These are phyloP conservation scores for Aspergillus aculeatus DNA, from an alignment of 2,329 filamentous ascomycete species.

Conservation along the genomic window DNA sequence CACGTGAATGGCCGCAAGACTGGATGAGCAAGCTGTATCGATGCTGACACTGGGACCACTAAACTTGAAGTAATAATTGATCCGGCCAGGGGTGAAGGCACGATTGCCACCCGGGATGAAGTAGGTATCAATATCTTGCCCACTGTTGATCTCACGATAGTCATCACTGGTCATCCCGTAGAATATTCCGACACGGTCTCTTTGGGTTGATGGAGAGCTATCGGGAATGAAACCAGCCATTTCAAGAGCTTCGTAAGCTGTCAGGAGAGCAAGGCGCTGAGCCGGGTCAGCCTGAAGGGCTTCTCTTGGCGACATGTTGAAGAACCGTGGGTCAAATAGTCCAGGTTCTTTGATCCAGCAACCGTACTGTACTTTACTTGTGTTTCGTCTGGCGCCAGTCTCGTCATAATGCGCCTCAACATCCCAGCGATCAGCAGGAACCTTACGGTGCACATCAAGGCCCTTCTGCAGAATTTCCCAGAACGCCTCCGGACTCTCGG, in stretches of 20 bases:
- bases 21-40: conserved; percentile 78
- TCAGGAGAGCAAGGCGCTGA: conserved; percentile 73
- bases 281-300: conserved; percentile 79
- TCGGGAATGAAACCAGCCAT: conserved; percentile 77
- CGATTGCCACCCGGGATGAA: conserved; percentile 64
- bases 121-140: conserved; percentile 70
- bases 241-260: conserved; percentile 78
- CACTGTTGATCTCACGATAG: conserved; percentile 73
- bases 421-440: conserved; percentile 70
- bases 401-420: conserved; percentile 69
- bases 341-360: conserved; percentile 75
- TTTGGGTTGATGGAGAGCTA: conserved; percentile 65
- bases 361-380: conserved; percentile 72
- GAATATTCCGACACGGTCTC: conserved; percentile 67
- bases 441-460: conserved; percentile 64
- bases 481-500: conserved; percentile 67
- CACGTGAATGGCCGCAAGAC: conserved; percentile 68
- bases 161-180: conserved; percentile 76
- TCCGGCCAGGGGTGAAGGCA: conserved; percentile 41
- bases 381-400: conserved; percentile 71
- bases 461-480: conserved; percentile 75
- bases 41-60: conserved; percentile 70
- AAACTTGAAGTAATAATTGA: conserved; percentile 71
- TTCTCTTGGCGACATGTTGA: conserved; percentile 83
- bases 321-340: conserved; percentile 78